Base-by-base conservation (phyloP, 352 stramenopile genomes). In the Phytophthora boehmeriae region DNA sequence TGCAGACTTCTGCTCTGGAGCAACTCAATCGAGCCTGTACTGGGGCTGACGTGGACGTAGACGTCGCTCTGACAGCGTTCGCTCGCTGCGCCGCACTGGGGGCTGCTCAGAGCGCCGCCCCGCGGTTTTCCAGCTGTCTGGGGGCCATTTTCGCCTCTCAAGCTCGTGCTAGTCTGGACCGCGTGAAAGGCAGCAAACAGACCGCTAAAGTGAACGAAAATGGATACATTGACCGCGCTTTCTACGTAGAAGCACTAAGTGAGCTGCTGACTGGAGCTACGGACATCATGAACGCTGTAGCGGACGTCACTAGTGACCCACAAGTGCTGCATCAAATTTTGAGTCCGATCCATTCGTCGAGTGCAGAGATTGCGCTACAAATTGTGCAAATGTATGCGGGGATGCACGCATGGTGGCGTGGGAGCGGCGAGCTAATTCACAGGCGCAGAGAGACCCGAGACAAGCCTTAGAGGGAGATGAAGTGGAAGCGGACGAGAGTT, bases 201-300 rank as follows among this genome's bases (percentile, higher is more conserved):
- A 62, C 68, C 1, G 84, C 86, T 5, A 70, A 72, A 19, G 80
- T 86, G 2, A 95, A 93, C 51, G 78, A 85, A 54, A 69, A 92
- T 63, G 86, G 86, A 54, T 95, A 95, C 71, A 92, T 93, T 54
- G 84, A 93, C 49, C 84, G 84, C 30, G 72, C 73, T n/a, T 89
- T 92, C 50, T 93, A 93, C 53, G 82, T 92, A 11, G 78, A 92
- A 49, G 80, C 75, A 5, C 66, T 93, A 52, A 82, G 75, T 45
- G 81, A 90, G 68, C 66, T 93, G 17, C 65, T 93, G 47, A 89
- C 75, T 5, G 82, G 82, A 17, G 73, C 83, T 16, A 91, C 83
- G 0, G 84, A 92, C 52, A 78, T 92, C 44, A 89, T 90, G 77
- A 92, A 92, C 54, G 84, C 84, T 0, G 77, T 93, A n/a, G 80